These are phyloP conservation scores for Lodderomyces metapsilosis DNA, from an alignment of 1,139 yeast species.

Conservation along the genomic window DNA sequence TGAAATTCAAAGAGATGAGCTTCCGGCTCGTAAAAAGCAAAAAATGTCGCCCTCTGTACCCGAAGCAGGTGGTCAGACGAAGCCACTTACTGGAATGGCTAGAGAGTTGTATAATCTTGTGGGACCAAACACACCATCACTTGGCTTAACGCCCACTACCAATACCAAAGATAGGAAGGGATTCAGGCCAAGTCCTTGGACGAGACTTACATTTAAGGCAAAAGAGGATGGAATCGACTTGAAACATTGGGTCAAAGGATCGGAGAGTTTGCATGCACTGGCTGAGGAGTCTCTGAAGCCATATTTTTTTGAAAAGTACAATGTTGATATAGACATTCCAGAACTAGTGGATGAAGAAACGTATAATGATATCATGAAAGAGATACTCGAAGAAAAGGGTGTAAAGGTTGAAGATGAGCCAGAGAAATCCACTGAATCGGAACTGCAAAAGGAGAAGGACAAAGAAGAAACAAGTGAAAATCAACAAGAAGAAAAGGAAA, in stretches of 20 bases:
- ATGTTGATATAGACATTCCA: constrained; percentile 70
- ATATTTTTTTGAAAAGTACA: constrained; percentile 74
- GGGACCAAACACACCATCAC: constrained; percentile 93
- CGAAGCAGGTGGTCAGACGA: constrained; percentile 25
- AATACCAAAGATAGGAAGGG: constrained; percentile 66
- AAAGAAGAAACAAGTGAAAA: constrained; percentile 5
- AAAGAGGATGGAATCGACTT: constrained; percentile 52
- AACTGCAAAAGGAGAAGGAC: constrained; percentile 5
- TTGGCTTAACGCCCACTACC: constrained; percentile 51
- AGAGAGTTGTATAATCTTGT: constrained; percentile 83
- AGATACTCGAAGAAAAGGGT: constrained; percentile 25
- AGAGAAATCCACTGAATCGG: too few relatives aligned
- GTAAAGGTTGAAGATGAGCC: constrained; percentile 5
- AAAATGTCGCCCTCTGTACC: constrained; percentile 36
- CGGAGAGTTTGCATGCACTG: constrained; percentile 45
- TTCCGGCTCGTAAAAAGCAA: constrained; percentile 40
- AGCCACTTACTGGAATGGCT: constrained; percentile 69
- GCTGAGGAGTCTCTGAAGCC: constrained; percentile 44
- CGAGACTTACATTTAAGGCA: constrained; percentile 52
- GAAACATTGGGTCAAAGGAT: constrained; percentile 87
- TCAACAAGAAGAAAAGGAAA: constrained; percentile 5
- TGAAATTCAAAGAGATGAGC: constrained; percentile 54
- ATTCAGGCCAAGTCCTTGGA: constrained; percentile 83
- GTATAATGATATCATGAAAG: constrained; percentile 51
- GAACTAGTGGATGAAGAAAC: constrained; percentile 61